Conservation (phyloP, 306 rosid species). For the Cotoneaster glaucophyllus region DNA sequence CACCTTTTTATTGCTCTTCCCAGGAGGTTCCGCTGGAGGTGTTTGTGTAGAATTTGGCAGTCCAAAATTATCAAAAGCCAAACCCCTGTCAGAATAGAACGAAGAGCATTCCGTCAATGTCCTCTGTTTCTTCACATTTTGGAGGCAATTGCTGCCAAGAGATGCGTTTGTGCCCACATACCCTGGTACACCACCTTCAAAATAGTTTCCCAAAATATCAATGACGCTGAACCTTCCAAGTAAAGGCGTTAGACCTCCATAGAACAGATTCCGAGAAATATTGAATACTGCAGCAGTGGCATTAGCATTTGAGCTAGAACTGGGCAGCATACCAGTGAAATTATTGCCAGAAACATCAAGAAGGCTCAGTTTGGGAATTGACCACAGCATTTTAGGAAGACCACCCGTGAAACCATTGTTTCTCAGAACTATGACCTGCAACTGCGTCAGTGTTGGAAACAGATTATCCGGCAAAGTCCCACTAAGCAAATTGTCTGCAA, state of each 20-base stretch:
- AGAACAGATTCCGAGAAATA: slow-evolving; percentile 59
- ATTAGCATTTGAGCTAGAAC: slow-evolving; percentile 38
- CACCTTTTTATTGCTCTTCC: slow-evolving; percentile 41
- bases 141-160: slow-evolving; percentile 61
- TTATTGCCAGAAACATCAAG: slow-evolving; percentile 66
- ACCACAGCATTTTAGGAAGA: slow-evolving; percentile 55
- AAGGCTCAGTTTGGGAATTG: slow-evolving; percentile 48
- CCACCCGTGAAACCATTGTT: slow-evolving; percentile 46
- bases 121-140: slow-evolving; percentile 49
- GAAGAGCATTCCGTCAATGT: slow-evolving; percentile 42
- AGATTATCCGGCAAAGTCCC: slow-evolving; percentile 46
- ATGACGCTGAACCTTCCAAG: slow-evolving; percentile 48
- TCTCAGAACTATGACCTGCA: slow-evolving; percentile 52
- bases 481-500: slow-evolving; percentile 42
- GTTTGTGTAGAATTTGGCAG: slow-evolving; percentile 35
- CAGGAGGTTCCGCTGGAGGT: slow-evolving; percentile 16
- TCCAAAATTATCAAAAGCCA: slow-evolving; percentile 60
- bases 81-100: slow-evolving; percentile 61
- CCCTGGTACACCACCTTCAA: slow-evolving; percentile 58
- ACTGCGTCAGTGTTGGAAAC: slow-evolving; percentile 35
- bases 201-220: slow-evolving; percentile 70
- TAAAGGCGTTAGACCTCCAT: slow-evolving; percentile 50
- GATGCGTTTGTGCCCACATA: slow-evolving; percentile 36
- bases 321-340: slow-evolving; percentile 59
- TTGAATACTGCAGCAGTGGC: slow-evolving; percentile 33